Base-by-base conservation (phyloP, 2,329 filamentous ascomycete species). In the Xylaria polymorpha region DNA sequence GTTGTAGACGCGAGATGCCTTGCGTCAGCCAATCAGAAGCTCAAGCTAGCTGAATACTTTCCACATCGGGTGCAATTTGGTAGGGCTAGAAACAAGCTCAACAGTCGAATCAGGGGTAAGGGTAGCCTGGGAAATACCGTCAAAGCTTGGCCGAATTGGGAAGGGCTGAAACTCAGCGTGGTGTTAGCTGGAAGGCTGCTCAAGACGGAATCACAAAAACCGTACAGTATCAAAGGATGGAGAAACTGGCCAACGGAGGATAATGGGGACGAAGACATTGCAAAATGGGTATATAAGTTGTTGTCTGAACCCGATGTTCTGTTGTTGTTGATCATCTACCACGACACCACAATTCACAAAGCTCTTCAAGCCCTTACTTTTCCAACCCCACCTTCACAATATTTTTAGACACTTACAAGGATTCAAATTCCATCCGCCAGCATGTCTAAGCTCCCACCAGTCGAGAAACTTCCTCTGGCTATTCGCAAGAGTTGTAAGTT, bases 401-500 rank as follows among this genome's bases (percentile, higher is more conserved):
- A 35, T 44, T 29, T 14, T 5, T 8, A 10, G 32, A 18, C 6
- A 37, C 37, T 35, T 18, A 20, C 9, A 50, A 58, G 35, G 10
- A 46, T 32, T 51, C 22, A 12, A n/a, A n/a, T 29, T 20, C 35
- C 37, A 41, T 50, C 60, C 59, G 53, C 61, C 74, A 76, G 10
- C 59, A 81, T 82, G 80, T 72, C 74, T 66, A 79, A 78, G 46
- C 81, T 85, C 58, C 80, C 83, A 9, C 83, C 85, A 8, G 81
- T 80, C 53, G 85, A 83, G 70, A 87, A 85, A 78, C 79, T 87
- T 12, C 80, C 85, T 43, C 83, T 87, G 70, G 83, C 81, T 39
- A 74, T 84, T 51, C 84, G 85, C 76, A 87, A 86, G 79, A 85
- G 86, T 76, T 74, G 85, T 87, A 74, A 73, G 78, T 77, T 39